Percentiles rank a stretch among this genome's conserved stretches.
These are phyloP conservation scores for Ustilago cynodontis DNA, from an alignment of 1,284 basidiomycete species.

Conservation along the genomic window DNA sequence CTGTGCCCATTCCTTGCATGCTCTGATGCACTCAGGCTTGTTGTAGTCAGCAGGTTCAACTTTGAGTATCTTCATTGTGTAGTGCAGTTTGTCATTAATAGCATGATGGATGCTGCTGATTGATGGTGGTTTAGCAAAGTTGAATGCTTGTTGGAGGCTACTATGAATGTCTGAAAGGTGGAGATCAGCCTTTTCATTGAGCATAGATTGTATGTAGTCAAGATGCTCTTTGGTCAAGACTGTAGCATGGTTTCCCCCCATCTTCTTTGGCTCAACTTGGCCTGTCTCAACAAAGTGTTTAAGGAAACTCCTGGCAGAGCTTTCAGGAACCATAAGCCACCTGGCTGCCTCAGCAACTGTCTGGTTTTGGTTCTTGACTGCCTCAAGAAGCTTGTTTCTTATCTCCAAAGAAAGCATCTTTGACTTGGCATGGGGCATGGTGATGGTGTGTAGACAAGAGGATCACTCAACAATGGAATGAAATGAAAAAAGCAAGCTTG, in stretches of 20 bases:
- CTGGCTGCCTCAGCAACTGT: neutral
- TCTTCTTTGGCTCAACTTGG: neutral
- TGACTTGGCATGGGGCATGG: neutral
- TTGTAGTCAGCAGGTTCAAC: constrained; percentile 12
- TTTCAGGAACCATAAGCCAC: neutral
- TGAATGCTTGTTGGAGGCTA: neutral
- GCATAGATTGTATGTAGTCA: neutral
- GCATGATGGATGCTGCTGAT: neutral
- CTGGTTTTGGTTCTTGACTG: neutral
- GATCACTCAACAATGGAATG: too few species aligned
- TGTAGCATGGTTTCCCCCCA: neutral
- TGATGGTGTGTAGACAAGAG: neutral
- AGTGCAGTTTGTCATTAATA: constrained; percentile 1
- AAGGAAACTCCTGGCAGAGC: neutral
- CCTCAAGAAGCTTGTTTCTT: neutral
- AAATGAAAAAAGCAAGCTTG: too few species aligned
- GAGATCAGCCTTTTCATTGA: constrained; percentile 2
- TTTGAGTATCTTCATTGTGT: constrained; percentile 8
- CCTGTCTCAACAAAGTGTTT: neutral
- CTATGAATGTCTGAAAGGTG: constrained; percentile 1
- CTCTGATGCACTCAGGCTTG: neutral
- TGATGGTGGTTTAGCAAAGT: neutral
- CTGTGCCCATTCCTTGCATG: neutral
- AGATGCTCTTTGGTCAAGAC: constrained; percentile 1
- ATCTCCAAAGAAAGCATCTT: constrained; percentile 2